Base-by-base conservation (phyloP, 768 basidiomycete genomes). In the Goffeauzyma gilvescens region DNA sequence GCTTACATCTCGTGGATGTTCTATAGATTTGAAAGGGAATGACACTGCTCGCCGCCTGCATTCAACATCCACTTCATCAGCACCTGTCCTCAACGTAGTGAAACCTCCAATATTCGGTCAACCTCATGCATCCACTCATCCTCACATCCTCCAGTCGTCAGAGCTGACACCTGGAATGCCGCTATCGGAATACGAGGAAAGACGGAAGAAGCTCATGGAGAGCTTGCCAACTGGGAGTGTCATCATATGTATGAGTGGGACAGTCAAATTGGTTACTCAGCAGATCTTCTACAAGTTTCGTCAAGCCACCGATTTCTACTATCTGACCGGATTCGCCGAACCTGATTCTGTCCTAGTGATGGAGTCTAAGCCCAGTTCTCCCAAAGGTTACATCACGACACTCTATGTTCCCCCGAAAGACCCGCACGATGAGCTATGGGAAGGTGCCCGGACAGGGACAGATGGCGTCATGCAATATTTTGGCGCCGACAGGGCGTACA, bases 301-400 rank as follows among this genome's bases (percentile, higher is more conserved):
- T 18, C 90, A 90, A 65, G 62, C 62, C 9, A 65, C 64, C 38
- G 61, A 65, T 45, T 63, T 64, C 38, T 54, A 50, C 80, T 96
- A 98, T 62, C 69, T 98, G 12, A 93, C 93, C 0, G 93, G 93
- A 9, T 93, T 93, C 55, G 75, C 85, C 44, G 90, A 96, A 58
- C 83, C 87, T 1, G 80, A 90, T 43, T 74, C 90, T 14, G 87
- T 83, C 0, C 67, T 96, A 32, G 70, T 95, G 28, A 5, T 53
- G 82, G 81, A 85, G 61, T 59, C 57, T 10, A 82, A 81, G 53
- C 70, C 67, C 26, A 74, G 78, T 1, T 71, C 71, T 4, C 66
- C 76, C 0, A 71, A 75, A 52, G 87, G 86, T 0, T 95, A 89
- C 64, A 71, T 69, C 41, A 86, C 89, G 80, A 77, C 78, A 0